Evolutionary conservation across 2,329 filamentous ascomycete species (phyloP).

Genomic region (Magnaporthiopsis rhizophila): DNA sequence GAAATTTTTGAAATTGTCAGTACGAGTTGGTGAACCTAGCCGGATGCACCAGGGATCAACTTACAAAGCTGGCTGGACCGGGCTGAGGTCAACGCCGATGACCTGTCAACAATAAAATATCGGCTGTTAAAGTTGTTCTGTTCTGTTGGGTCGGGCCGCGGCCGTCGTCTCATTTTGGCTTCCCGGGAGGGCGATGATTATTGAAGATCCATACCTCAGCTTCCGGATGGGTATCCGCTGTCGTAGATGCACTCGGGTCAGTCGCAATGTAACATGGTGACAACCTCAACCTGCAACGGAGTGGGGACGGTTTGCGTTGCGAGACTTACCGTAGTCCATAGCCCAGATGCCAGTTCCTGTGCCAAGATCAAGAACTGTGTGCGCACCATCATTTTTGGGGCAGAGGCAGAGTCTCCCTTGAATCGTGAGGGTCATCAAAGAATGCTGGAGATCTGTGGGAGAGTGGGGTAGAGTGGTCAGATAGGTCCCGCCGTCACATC

Average conservation of each 20-base stretch:
- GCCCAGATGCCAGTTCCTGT: constrained; percentile 18
- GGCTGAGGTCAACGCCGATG: constrained; percentile 17
- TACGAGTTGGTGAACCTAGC: background rate
- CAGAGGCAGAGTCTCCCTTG: constrained; percentile 13
- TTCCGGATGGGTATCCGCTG: constrained; percentile 16
- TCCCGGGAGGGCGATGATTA: background rate
- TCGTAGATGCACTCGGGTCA: background rate
- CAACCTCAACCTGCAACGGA: background rate
- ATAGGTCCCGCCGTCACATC: background rate
- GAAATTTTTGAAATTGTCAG: background rate
- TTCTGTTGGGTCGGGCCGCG: too few relatives aligned
- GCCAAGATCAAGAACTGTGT: constrained; percentile 16
- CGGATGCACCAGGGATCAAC: background rate
- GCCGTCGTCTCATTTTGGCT: background rate
- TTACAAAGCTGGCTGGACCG: constrained; percentile 17
- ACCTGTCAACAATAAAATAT: constrained; percentile 8
- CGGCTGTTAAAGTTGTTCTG: background rate
- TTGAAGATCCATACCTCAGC: constrained; percentile 7
- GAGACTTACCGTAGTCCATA: constrained; percentile 15
- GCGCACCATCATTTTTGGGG: constrained; percentile 14
- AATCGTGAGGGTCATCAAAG: constrained; percentile 14
- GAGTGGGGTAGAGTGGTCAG: background rate
- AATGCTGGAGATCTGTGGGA: constrained; percentile 14
- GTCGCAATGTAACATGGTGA: background rate
- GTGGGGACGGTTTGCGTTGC: background rate